Evolutionary conservation across 2,329 filamentous ascomycete species (phyloP), one percentile per base, ranked within the genome.

Genomic region (Aspergillus vadensis): DNA sequence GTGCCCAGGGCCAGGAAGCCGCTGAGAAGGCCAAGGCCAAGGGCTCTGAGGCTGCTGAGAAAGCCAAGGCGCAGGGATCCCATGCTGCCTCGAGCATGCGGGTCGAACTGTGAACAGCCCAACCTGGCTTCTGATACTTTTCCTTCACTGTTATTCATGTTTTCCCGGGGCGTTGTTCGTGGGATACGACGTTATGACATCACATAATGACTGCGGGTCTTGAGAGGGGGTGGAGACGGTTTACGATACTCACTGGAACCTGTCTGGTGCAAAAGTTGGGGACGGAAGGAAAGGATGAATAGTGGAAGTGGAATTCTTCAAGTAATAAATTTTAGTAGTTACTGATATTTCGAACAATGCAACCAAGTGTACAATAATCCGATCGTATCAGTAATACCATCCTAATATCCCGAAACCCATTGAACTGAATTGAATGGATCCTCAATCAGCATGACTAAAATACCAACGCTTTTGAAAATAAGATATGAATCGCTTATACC

Each of bases 61-160:
- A 74, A 57, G 71, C 70, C 47, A 76, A 76, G 62, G 70, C 75
- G 54, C 76, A 73, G 65, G 83, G 80, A 60, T 79, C 82, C 19
- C 82, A 86, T 75, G 84, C 85, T 55, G 80, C 83, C 17, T 72
- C 70, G 57, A 67, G 68, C 51, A 30, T 73, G 19, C 71, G 71
- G 38, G 65, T 62, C 14, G 74, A 77, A 56, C 64, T 77, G 58
- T 77, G 65, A 71, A 63, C 10, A 7, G 27, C 39, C 25, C 9
- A 27, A 48, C 25, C 2, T 23, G 43, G 39, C 23, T 43, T 30
- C 15, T 41, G 32, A 36, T 36, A 14, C 30, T 36, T 36, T 36
- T 36, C 12, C 10, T 36, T 36, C 32, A 1, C 5, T 55, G 43
- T 54, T 38, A 27, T 55, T 57, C 38, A 36, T 38, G 49, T 38